A percentile compares a stretch with the other conserved stretches of the same genome.
These are phyloP conservation scores for Capronia coronata DNA, from an alignment of 2,329 filamentous ascomycete genomes.

Conservation along the genomic window DNA sequence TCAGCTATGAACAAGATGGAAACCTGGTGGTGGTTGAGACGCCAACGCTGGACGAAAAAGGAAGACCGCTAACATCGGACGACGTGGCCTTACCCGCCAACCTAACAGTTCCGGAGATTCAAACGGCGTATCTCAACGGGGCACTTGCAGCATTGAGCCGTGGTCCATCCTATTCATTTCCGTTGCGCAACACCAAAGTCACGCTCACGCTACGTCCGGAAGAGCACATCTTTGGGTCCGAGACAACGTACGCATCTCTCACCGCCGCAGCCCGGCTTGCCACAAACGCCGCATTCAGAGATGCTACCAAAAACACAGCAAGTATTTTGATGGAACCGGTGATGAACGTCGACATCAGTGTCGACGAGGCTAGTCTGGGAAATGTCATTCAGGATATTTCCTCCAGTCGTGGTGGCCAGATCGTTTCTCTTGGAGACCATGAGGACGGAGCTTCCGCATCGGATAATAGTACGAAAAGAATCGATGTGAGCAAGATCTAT, in stretches of 20 bases:
- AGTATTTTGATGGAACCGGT: constrained; percentile 82
- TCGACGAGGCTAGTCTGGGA: constrained; percentile 74
- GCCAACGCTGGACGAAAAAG: constrained; percentile 42
- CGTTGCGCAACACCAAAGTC: constrained; percentile 69
- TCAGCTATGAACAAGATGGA: constrained; percentile 52
- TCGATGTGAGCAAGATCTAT: constrained; percentile 73
- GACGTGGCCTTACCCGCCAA: constrained; percentile 49
- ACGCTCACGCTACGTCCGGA: constrained; percentile 61
- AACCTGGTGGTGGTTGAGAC: constrained; percentile 60
- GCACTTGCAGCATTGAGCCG: constrained; percentile 75
- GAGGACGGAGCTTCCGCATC: constrained; percentile 33
- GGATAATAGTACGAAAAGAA: constrained; percentile 33
- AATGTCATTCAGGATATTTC: constrained; percentile 76
- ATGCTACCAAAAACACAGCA: constrained; percentile 49
- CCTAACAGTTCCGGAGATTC: constrained; percentile 45
- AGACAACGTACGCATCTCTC: constrained; percentile 60
- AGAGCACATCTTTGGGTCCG: constrained; percentile 58
- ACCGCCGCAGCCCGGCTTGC: constrained; percentile 63
- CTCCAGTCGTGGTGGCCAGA: constrained; percentile 64
- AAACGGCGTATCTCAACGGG: constrained; percentile 64
- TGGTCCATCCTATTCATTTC: constrained; percentile 73
- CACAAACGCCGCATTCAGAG: constrained; percentile 62
- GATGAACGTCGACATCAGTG: constrained; percentile 81
- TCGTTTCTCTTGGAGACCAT: constrained; percentile 62
- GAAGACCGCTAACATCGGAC: constrained; percentile 37